Evolutionary conservation across 73 alveolate genomes (phyloP).

Genomic region (Paramecium biaurelia): DNA sequence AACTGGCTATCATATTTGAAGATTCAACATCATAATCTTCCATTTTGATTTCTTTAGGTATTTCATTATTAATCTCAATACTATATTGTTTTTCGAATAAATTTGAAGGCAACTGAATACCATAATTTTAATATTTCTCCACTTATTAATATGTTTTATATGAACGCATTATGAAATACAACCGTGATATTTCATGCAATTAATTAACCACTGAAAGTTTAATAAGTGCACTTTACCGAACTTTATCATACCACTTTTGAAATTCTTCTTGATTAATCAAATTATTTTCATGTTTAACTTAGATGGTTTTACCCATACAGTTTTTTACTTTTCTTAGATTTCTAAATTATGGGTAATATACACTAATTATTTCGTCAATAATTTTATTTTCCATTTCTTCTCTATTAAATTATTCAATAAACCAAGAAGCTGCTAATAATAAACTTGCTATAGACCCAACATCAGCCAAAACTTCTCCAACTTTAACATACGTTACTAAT

Average conservation of each 20-base stretch:
- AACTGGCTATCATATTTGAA: neutral
- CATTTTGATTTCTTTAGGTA: neutral
- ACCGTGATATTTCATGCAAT: neutral
- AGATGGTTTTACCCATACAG: neutral
- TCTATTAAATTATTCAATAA: neutral
- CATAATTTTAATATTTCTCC: neutral
- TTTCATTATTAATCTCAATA: neutral
- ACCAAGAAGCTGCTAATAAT: conserved; percentile 12
- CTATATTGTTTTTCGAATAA: neutral
- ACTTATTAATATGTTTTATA: neutral
- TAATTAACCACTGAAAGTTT: neutral
- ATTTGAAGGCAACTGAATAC: neutral
- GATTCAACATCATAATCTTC: neutral
- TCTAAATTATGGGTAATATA: neutral
- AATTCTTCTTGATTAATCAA: neutral
- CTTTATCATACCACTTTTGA: neutral
- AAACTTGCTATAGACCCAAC: conserved; percentile 26
- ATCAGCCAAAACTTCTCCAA: neutral
- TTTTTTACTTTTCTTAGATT: neutral
- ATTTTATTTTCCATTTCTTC: conserved; percentile 1
- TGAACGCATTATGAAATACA: neutral
- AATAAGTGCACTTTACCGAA: neutral
- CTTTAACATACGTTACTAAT: neutral
- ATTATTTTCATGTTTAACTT: neutral
- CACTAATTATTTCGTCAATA: neutral